Base-by-base conservation (phyloP, 495 filamentous ascomycete species). In the Diplogelasinospora grovesii region DNA sequence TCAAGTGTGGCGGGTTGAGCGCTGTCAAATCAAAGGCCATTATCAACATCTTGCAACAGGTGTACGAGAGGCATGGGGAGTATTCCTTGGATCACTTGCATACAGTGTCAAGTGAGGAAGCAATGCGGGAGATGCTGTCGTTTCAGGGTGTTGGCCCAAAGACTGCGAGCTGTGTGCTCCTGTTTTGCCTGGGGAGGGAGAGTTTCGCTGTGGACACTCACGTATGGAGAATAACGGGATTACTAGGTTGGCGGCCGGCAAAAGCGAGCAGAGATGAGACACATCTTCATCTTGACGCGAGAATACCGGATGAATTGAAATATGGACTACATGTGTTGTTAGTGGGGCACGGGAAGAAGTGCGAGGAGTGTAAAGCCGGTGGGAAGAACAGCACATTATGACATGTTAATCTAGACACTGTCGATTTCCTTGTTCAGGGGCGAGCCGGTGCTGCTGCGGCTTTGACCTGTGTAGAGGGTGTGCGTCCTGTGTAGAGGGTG, bases 201-300 rank as follows among this genome's bases (percentile, higher is more conserved):
- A 79, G 74, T 50, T 89, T 89, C 52, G 83, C 85, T 0, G 85
- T 90, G n/a, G 85, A 90, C 49, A 90, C 85, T 0, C 85, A 90
- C 50, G 83, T 89, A 23, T 80, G 79, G 53, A 77, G 89, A 3
- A 71, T 92, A 38, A 77, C 75, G 49, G 82, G 79, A 26, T 82
- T 84, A 71, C 72, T 95, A 1, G 77, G 79, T 10, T 96, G 89
- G 89, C 68, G 89, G 14, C 74, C 76, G 0, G 49, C 56, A 10
- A 69, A 68, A 2, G 77, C 76, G 5, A 81, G 59, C 5, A 69
- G 82, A 27, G 77, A 88, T 27, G 74, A 77, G 27, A 78, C 86
- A 1, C 89, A 84, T 52, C 74, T 72, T 30, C 89, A 95, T 55
- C 72, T 85, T 18, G 87, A 95, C 30, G 79, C 79, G 10, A 66